Percentiles rank a stretch among this genome's conserved stretches.
Conservation (phyloP, 2,329 filamentous ascomycete species). For the Ploettnerulaceae sp. region DNA sequence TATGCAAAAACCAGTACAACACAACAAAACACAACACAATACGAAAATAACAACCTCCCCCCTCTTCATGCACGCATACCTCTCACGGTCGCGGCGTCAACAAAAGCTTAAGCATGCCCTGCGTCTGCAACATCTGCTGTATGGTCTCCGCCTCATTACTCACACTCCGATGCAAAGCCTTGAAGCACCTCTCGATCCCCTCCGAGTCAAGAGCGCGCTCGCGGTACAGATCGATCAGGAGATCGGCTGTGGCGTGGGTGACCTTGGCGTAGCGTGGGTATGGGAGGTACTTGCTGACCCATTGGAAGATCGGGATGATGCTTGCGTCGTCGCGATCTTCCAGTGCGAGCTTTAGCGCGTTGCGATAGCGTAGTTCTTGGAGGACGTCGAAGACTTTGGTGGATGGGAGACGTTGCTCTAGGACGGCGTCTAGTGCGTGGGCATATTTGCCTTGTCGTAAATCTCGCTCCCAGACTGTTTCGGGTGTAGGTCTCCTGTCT, state of each 20-base stretch:
- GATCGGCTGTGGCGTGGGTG: slow-evolving; percentile 76
- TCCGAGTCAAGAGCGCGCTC: slow-evolving; percentile 70
- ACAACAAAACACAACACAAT: not conserved
- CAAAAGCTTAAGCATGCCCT: slow-evolving; percentile 82
- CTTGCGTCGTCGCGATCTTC: slow-evolving; percentile 74
- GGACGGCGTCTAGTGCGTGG: slow-evolving; percentile 72
- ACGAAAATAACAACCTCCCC: no score
- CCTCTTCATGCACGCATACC: no score
- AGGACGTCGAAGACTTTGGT: slow-evolving; percentile 70
- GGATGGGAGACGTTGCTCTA: slow-evolving; percentile 54
- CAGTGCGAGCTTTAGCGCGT: slow-evolving; percentile 75
- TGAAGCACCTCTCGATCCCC: slow-evolving; percentile 67
- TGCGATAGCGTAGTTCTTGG: slow-evolving; percentile 80
- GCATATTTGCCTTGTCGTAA: slow-evolving; percentile 74
- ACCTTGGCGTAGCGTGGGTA: slow-evolving; percentile 78
- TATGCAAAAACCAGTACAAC: slow-evolving; percentile 34
- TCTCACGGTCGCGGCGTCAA: slow-evolving; percentile 44
- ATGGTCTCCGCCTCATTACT: slow-evolving; percentile 74
- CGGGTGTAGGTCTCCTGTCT: slow-evolving; percentile 56
- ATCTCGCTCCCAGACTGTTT: slow-evolving; percentile 74
- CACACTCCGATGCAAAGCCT: slow-evolving; percentile 65
- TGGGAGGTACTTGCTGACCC: slow-evolving; percentile 74
- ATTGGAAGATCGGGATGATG: slow-evolving; percentile 76
- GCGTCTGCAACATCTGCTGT: slow-evolving; percentile 74
- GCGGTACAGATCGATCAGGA: slow-evolving; percentile 82